Percentiles rank a stretch among this genome's conserved stretches.
These are phyloP conservation scores for Globisporangium viniferum DNA, from an alignment of 352 stramenopile genomes.

Conservation along the genomic window DNA sequence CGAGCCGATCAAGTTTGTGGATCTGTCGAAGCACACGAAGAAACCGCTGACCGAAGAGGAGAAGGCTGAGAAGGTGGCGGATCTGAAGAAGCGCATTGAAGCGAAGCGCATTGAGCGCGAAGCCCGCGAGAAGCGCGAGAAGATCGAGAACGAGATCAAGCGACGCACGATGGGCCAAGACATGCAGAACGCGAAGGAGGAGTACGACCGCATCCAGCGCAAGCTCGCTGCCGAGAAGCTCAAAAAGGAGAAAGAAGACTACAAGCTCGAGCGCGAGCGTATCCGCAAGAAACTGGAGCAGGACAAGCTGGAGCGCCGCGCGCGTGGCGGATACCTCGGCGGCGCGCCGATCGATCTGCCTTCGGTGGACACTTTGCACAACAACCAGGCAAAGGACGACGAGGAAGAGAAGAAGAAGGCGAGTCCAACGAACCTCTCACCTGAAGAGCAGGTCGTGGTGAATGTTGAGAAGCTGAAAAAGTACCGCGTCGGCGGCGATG, in stretches of 20 bases:
- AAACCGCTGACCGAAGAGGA: constrained; percentile 81
- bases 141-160: constrained; percentile 70
- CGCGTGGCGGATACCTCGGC: constrained; percentile 77
- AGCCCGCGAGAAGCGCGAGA: constrained; percentile 72
- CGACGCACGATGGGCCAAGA: constrained; percentile 73
- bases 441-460: constrained; percentile 67
- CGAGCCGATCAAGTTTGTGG: constrained; percentile 84
- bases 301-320: constrained; percentile 89
- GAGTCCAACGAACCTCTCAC: constrained; percentile 38
- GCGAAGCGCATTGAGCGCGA: constrained; percentile 74
- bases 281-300: constrained; percentile 87
- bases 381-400: constrained; percentile 15
- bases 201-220: constrained; percentile 80
- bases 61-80: constrained; percentile 83
- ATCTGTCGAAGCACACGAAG: constrained; percentile 46
- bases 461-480: constrained; percentile 82
- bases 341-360: constrained; percentile 60
- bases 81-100: constrained; percentile 79
- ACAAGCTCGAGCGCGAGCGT: constrained; percentile 86
- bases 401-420: constrained; percentile 33
- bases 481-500: constrained; percentile 82
- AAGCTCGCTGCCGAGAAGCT: constrained; percentile 76
- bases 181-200: constrained; percentile 69
- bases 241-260: constrained; percentile 89
- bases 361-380: constrained; percentile 24